A percentile compares a stretch with the other conserved stretches of the same genome.
Evolutionary conservation across 2,329 filamentous ascomycete species (phyloP).

Genomic region (Westerdykella ornata): DNA sequence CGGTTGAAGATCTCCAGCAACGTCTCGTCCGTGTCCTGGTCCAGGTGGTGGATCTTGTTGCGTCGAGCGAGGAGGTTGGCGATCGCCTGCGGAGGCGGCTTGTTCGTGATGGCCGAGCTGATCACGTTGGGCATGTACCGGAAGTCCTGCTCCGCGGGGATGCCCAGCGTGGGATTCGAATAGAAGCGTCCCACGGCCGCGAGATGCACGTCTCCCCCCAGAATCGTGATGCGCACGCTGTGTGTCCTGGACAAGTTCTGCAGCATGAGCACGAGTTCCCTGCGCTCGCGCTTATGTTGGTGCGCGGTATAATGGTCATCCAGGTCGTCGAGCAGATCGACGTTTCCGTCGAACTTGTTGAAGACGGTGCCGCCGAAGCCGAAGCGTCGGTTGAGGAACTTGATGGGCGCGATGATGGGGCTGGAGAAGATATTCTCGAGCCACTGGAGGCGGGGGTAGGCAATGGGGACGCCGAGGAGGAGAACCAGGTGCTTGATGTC

Average conservation of each 20-base stretch:
- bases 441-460: conserved; percentile 75
- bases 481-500: conserved; percentile 58
- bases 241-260: conserved; percentile 53
- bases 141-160: conserved; percentile 53
- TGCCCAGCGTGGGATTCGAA: conserved; percentile 51
- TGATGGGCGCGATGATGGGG: conserved; percentile 80
- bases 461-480: conserved; percentile 65
- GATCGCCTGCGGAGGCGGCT: conserved; percentile 58
- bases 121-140: conserved; percentile 60
- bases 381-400: conserved; percentile 84
- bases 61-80: conserved; percentile 57
- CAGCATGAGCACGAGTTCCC: conserved; percentile 59
- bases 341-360: conserved; percentile 82
- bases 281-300: conserved; percentile 85
- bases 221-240: conserved; percentile 54
- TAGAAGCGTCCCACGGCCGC: conserved; percentile 60
- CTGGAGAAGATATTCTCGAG: conserved; percentile 86
- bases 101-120: conserved; percentile 61
- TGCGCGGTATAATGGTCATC: conserved; percentile 78
- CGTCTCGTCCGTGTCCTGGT: conserved; percentile 58
- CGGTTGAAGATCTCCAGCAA: conserved; percentile 57
- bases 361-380: conserved; percentile 80
- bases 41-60: conserved; percentile 61
- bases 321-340: conserved; percentile 58
- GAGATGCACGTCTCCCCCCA: conserved; percentile 59